A percentile compares a stretch with the other conserved stretches of the same genome.
Evolutionary conservation across 371 early-diverging fungal species (phyloP).

Genomic region (Mortierella sp.): DNA sequence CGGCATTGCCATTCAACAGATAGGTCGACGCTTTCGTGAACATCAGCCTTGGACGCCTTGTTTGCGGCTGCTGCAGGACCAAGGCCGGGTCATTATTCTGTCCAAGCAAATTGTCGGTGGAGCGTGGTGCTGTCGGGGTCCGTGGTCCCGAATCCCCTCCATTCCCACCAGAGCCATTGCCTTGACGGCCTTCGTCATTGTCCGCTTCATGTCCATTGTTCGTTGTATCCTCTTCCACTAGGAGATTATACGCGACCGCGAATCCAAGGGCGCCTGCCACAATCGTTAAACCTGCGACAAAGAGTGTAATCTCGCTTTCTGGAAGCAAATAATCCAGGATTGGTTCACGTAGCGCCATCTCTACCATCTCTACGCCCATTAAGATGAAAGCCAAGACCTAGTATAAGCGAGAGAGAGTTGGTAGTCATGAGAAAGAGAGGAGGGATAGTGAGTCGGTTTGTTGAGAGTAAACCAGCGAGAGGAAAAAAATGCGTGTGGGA

Average conservation of each 20-base stretch:
- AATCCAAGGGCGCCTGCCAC: slow-evolving; percentile 35
- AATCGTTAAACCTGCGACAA: slow-evolving; percentile 26
- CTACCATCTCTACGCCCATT: slow-evolving; percentile 39
- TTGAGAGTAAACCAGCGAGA: slow-evolving; percentile 5
- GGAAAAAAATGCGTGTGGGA: slow-evolving; percentile 14
- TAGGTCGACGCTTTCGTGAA: slow-evolving; percentile 33
- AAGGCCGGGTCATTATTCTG: slow-evolving; percentile 13
- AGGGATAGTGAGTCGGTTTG: slow-evolving; percentile 9
- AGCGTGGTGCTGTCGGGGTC: slow-evolving; percentile 12
- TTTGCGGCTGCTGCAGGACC: slow-evolving; percentile 19
- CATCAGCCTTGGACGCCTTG: slow-evolving; percentile 31
- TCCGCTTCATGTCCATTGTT: not conserved
- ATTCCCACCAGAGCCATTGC: slow-evolving; percentile 28
- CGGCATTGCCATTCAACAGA: slow-evolving; percentile 20
- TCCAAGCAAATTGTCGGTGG: slow-evolving; percentile 16
- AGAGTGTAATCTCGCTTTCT: slow-evolving; percentile 25
- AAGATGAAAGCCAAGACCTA: slow-evolving; percentile 28
- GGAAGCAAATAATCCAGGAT: slow-evolving; percentile 38
- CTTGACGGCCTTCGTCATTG: slow-evolving; percentile 13
- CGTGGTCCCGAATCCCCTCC: slow-evolving; percentile 29
- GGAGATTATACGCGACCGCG: slow-evolving; percentile 41
- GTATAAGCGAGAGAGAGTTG: slow-evolving; percentile 13
- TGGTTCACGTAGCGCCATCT: slow-evolving; percentile 40
- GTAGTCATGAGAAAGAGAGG: slow-evolving; percentile 11
- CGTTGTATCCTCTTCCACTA: slow-evolving; percentile 26